These are phyloP conservation scores for Oldenlandia corymbosa DNA, from an alignment of 257 asterid species.

Conservation along the genomic window DNA sequence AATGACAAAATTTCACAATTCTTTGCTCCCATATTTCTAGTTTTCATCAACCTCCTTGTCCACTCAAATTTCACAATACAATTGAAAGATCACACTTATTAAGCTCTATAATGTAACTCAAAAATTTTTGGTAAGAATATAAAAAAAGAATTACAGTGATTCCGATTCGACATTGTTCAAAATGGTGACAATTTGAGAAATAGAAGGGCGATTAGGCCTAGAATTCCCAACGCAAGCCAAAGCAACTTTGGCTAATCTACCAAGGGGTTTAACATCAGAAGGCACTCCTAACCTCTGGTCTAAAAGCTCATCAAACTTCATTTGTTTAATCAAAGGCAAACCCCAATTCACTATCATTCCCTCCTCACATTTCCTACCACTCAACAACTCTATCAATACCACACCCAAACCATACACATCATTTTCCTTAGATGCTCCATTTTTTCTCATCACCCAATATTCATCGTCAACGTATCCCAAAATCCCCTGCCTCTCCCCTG, in stretches of 20 bases:
- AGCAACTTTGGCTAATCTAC: conserved; percentile 62
- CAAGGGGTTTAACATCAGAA: conserved; percentile 38
- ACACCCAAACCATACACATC: conserved; percentile 81
- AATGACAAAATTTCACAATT: too few species aligned
- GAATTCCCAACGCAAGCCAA: conserved; percentile 75
- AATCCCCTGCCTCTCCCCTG: conserved; percentile 36
- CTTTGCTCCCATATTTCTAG: too few species aligned
- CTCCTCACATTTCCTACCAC: conserved; percentile 52
- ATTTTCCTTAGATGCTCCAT: conserved; percentile 56
- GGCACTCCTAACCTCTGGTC: conserved; percentile 58
- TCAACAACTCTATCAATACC: conserved; percentile 75
- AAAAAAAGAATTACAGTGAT: too few species aligned
- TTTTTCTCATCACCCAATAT: conserved; percentile 37
- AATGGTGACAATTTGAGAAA: conserved; percentile 54
- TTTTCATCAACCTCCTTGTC: too few species aligned
- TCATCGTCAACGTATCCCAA: conserved; percentile 63
- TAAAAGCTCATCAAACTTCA: conserved; percentile 53
- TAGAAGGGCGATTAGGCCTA: conserved; percentile 51
- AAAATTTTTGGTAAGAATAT: too few species aligned
- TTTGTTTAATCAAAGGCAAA: conserved; percentile 60
- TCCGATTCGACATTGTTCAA: conserved; percentile 44
- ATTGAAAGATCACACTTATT: too few species aligned
- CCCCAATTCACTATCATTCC: conserved; percentile 62
- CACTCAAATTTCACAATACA: too few species aligned
- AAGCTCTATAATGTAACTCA: too few species aligned